A percentile compares a stretch with the other conserved stretches of the same genome.
Conservation (phyloP, 164 flowering plant species). For the Hamamelis virginiana region DNA sequence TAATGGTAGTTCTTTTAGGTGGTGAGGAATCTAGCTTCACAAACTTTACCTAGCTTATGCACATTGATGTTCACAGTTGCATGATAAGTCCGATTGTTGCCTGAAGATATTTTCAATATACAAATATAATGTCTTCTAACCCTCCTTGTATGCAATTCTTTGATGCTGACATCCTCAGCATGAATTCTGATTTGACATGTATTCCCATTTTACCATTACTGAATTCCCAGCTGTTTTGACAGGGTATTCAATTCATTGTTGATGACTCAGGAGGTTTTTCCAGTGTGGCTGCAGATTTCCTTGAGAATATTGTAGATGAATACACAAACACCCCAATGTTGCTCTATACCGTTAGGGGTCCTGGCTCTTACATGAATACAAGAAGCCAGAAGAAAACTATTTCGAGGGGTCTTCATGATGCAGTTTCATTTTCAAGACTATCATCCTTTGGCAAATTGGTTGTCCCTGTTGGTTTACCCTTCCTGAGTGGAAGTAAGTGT, state of each 20-base stretch:
- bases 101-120: background rate
- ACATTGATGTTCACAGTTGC: background rate
- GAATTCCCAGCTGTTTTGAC: conserved; percentile 18
- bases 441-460: conserved; percentile 72
- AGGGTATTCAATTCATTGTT: conserved; percentile 89
- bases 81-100: background rate
- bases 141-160: background rate
- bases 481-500: conserved; percentile 62
- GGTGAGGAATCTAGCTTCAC: background rate
- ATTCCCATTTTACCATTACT: background rate
- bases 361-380: conserved; percentile 32
- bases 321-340: conserved; percentile 78
- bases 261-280: conserved; percentile 96
- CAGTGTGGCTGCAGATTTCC: conserved; percentile 72
- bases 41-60: background rate
- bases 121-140: too few species aligned
- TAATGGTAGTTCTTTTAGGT: too few species aligned
- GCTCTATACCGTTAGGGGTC: conserved; percentile 64
- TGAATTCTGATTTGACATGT: background rate
- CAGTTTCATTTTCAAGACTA: conserved; percentile 73
- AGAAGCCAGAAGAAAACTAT: conserved; percentile 38
- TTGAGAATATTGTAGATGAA: conserved; percentile 88
- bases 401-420: conserved; percentile 69
- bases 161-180: background rate
- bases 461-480: conserved; percentile 82